Evolutionary conservation across 176 grass and related monocot species (phyloP), one percentile per base, ranked within the genome.

Genomic region (Avena eriantha): DNA sequence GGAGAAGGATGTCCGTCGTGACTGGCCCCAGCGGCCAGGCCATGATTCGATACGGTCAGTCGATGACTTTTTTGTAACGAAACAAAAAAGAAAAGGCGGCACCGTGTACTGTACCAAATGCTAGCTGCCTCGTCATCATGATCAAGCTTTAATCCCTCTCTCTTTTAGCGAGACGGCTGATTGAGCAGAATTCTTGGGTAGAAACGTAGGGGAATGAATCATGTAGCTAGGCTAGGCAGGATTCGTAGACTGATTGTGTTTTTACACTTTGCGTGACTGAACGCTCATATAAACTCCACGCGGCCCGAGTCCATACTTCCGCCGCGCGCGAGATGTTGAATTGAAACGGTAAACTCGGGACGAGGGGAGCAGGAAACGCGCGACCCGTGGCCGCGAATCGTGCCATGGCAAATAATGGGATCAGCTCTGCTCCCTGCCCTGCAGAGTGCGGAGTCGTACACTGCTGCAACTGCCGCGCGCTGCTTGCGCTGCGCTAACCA

Each of bases 401-500:
- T 75, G 72, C 22, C 22, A 29, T 29, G 29, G 29, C 29, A 29
- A 29, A 29, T 29, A 29, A 50, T 0, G 73, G 73, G 73, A 76
- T 51, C 47, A 24, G 64, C 2, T 35, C 29, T 29, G 29, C 29
- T 1, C 29, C 29, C 1, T 0, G 1, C 29, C 29, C 6, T 22
- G 19, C 35, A 10, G 29, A 29, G 29, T 29, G 29, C 29, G 29
- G 68, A 9, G 36, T 61, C 22, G 68, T 39, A 29, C 29, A 69
- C 67, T 35, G 68, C 68, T 35, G 68, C 68, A 43, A 43, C 68
- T 70, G 68, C 68, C 68, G 60, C 58, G 22, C 60, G 60, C 60
- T 29, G 60, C 60, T 26, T 64, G 39, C 29, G 29, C 29, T 29
- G 29, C 29, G 29, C 29, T 29, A 29, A 29, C 29, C 29, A 29